Conservation (phyloP, 257 asterid species). For the Gentiana dahurica region DNA sequence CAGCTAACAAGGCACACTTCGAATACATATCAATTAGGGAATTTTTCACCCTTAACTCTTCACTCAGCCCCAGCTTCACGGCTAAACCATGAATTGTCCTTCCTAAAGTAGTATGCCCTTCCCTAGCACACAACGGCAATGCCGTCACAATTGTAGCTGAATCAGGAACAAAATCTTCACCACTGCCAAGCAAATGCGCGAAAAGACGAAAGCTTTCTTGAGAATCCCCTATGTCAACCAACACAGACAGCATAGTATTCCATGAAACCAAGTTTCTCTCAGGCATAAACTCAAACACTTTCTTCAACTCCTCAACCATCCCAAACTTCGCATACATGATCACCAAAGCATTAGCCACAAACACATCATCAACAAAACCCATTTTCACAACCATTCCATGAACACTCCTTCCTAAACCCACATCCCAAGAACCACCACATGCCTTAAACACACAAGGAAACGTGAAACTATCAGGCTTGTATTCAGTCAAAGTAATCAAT, state of each 20-base stretch:
- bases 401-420: conserved; percentile 12
- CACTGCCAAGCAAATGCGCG: conserved; percentile 1
- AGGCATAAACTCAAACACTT: conserved; percentile 20
- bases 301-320: conserved; percentile 5
- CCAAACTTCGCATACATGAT: conserved; percentile 20
- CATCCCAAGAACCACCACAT: conserved; percentile 20
- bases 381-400: conserved; percentile 20
- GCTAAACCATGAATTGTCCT: conserved; percentile 19
- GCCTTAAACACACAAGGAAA: conserved; percentile 31
- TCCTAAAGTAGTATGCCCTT: conserved; percentile 14
- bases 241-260: conserved; percentile 20
- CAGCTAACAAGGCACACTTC: conserved; percentile 18
- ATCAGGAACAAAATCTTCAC: conserved; percentile 18
- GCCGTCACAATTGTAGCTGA: conserved; percentile 19
- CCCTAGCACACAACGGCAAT: conserved; percentile 22
- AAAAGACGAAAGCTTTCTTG: conserved; percentile 14
- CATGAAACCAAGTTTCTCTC: conserved; percentile 20
- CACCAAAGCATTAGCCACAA: conserved; percentile 18
- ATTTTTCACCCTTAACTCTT: conserved; percentile 19
- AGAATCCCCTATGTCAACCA: conserved; percentile 9
- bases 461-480: conserved; percentile 21
- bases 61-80: conserved; percentile 17
- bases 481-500: conserved; percentile 4
- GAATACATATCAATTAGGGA: conserved; percentile 27
- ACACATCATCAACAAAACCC: conserved; percentile 16